Evolutionary conservation across 2,329 filamentous ascomycete species (phyloP), one percentile per base, ranked within the genome.

Genomic region (Rhytidhysteron rufulum): DNA sequence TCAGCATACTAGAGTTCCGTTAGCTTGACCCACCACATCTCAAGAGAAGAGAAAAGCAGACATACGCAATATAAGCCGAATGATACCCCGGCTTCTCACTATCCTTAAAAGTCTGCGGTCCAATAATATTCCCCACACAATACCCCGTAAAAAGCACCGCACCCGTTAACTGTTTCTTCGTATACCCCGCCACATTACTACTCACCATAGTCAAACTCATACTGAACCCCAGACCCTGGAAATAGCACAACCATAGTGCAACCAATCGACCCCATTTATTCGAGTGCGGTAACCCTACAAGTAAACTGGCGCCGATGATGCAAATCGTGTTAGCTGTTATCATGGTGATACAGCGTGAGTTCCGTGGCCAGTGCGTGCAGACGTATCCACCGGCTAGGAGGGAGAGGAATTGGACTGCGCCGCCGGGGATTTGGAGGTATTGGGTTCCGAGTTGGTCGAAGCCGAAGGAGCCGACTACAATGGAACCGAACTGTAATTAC

Each of bases 401-500:
- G 0, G 75, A 71, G 1, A 77, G 49, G 48, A 80, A 78, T 13
- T 13, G 13, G 24, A 27, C 69, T 0, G 72, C 76, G 16, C 77
- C 78, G 13, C 77, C 78, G 0, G 78, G 78, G 39, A 82, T 82
- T 45, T 80, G 76, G 8, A 82, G 71, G 43, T 79, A 78, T 43
- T 79, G 75, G 79, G 93, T 36, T 93, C 93, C 3, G 86, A 97
- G 66, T 77, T 89, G 33, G 82, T 97, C 68, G 95, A 97, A 53
- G 87, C 87, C 16, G 87, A 97, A 67, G 86, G 69, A 70, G n/a
- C 61, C 60, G 38, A 76, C 66, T 38, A 75, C 72, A 15, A 75
- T 63, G 9, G 68, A 71, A 2, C 65, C 68, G 47, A 75, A 74
- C 56, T 69, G 39, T n/a, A n/a, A n/a, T n/a, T n/a, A n/a, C n/a